A percentile compares a stretch with the other conserved stretches of the same genome.
phyloP scores from a whole-genome alignment of 306 rosid species.

The Begonia masoniana region DNA sequence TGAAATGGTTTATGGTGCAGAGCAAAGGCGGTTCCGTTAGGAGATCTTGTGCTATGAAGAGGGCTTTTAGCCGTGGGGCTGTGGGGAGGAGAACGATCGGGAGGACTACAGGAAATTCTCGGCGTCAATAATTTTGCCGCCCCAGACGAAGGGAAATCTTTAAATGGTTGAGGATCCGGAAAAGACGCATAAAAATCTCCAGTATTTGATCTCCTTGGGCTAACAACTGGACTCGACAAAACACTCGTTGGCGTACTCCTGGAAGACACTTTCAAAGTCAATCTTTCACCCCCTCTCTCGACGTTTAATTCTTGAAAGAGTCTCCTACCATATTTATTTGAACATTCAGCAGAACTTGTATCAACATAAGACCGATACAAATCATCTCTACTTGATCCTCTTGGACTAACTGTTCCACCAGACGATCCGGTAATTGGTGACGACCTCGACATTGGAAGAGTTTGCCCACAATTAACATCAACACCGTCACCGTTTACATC shows the following conservation, averaged over 20 bases:
- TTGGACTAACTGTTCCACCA: slow-evolving; percentile 3
- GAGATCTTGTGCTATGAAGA: slow-evolving; percentile 16
- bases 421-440: slow-evolving; percentile 13
- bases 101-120: slow-evolving; percentile 31
- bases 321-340: slow-evolving; percentile 22
- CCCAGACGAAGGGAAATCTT: slow-evolving; percentile 14
- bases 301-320: slow-evolving; percentile 17
- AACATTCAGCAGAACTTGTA: slow-evolving; percentile 17
- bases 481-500: slow-evolving; percentile 15
- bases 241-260: slow-evolving; percentile 80
- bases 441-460: slow-evolving; percentile 12
- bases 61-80: slow-evolving; percentile 29
- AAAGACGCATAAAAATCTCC: slow-evolving; percentile 23
- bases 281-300: slow-evolving; percentile 16
- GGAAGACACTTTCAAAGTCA: slow-evolving; percentile 21
- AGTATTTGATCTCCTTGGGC: slow-evolving; percentile 54
- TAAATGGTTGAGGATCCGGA: slow-evolving; percentile 20
- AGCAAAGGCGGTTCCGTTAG: slow-evolving; percentile 18
- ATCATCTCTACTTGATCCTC: slow-evolving; percentile 16
- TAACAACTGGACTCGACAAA: slow-evolving; percentile 56
- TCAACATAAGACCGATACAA: slow-evolving; percentile 6
- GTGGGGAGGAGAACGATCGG: slow-evolving; percentile 38
- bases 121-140: slow-evolving; percentile 13
- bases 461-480: slow-evolving; percentile 17
- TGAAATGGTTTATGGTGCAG: slow-evolving; percentile 13